Base-by-base conservation (phyloP, 2,329 filamentous ascomycete genomes). In the Meredithiella fracta region DNA sequence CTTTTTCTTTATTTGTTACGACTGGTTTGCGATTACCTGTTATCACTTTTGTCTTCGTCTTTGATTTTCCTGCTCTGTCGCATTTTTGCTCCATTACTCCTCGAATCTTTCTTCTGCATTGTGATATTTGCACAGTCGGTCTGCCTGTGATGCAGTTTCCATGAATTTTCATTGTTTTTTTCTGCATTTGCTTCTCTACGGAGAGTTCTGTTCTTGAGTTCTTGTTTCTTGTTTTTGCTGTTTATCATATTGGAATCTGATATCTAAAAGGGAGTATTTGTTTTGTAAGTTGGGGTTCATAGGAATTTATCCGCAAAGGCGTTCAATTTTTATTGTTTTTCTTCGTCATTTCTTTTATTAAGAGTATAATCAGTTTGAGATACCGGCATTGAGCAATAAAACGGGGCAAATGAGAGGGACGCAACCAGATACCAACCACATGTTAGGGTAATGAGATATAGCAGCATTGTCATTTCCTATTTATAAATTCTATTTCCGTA, bases 91-190 rank as follows among this genome's bases (percentile, higher is more conserved):
- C 20, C 11, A 14, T 29, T 22, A 20, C 42, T 26, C 37, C 25
- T 47, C 17, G 11, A 20, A 53, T 34, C 20, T n/a, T 15, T 44
- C 8, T 44, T 20, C 40, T 44, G 40, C 40, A 44, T 44, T 44
- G n/a, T 9, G 23, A 57, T 38, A 50, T 52, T 51, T 47, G 23
- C 53, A 40, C 44, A 54, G 20, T 44, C 40, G 15, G 15, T 34
- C 38, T 42, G 40, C n/a, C 40, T 44, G 17, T 44, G 40, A 44
- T n/a, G 40, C 40, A 44, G 40, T n/a, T 44, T 44, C 20, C 29
- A 34, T 11, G 29, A n/a, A 6, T 44, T 44, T 44, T 56, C 23
- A 58, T 58, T 23, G 40, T 44, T 58, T 53, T 42, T 31, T 51
- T 51, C 47, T 53, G 54, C 17, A 54, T 53, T 51, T 51, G 7